Base-by-base conservation (phyloP, 441 rosid species). In the Theobroma grandiflorum region DNA sequence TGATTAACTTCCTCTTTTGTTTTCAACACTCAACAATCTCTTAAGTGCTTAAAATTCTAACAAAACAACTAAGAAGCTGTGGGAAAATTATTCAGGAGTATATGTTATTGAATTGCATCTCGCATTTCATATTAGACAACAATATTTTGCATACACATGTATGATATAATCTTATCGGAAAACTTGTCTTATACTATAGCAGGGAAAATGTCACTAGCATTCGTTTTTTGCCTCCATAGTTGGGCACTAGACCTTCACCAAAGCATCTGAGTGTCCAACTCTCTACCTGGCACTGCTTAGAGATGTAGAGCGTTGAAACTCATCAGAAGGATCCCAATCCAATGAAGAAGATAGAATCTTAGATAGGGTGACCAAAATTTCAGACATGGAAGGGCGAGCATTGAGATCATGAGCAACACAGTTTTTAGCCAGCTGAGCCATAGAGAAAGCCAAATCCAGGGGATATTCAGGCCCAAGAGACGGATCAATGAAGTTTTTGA, bases 281-380 rank as follows among this genome's bases (percentile, higher is more conserved):
- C 52, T 61, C 82, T 85, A 87, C 78, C 87, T 68, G 75, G 84
- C 83, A 33, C 50, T 55, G 85, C 81, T 59, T 15, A 85, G 33
- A 71, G 96, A 89, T 31, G 80, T 86, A 12, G 95, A 92, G 62
- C 77, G 81, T 8, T 90, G 78, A 12, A 87, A 86, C 75, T 91
- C 91, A 78, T 90, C 85, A 35, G 98, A 91, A 50, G 98, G 97
- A 86, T 96, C 98, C 98, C 98, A 94, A 81, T 93, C 97, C 7
- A 88, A 57, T 1, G 95, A 86, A 7, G 98, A 91, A 9, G 97
- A 94, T 3, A 88, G 88, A 42, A 94, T 91, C 93, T 90, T 94
- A 61, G 92, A 92, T 11, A 94, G 83, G 35, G 87, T 90, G 43
- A 79, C 38, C 62, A 91, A 59, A 74, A 90, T 91, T 53, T 94